Conservation (phyloP, 352 stramenopile species). For the Phytophthora chlamydospora region DNA sequence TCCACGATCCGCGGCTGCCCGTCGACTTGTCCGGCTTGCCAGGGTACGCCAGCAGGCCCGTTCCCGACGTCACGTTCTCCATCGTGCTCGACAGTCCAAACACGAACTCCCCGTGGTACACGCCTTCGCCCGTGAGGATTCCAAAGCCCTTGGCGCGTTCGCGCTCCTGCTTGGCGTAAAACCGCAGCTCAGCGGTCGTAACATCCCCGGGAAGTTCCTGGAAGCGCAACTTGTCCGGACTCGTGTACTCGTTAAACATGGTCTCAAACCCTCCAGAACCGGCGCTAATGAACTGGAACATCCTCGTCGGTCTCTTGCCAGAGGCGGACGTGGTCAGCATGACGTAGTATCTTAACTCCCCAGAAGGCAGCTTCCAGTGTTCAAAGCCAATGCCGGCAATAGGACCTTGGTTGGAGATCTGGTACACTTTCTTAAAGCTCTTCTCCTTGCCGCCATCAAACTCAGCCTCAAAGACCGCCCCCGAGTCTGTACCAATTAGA, state of each 20-base stretch:
- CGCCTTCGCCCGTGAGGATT: conserved; percentile 89
- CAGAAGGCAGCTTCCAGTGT: conserved; percentile 67
- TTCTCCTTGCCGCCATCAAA: conserved; percentile 88
- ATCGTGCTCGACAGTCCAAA: conserved; percentile 75
- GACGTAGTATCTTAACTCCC: conserved; percentile 71
- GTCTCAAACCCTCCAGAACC: conserved; percentile 72
- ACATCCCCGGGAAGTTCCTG: conserved; percentile 91
- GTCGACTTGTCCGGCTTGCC: conserved; percentile 60
- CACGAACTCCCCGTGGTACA: conserved; percentile 91
- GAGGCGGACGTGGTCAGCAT: conserved; percentile 87
- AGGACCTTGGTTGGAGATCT: conserved; percentile 87
- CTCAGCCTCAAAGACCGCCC: conserved; percentile 82
- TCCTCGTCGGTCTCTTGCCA: conserved; percentile 85
- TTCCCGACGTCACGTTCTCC: conserved; percentile 84
- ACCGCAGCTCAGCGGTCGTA: conserved; percentile 73
- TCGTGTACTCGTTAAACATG: conserved; percentile 88
- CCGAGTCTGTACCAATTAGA: conserved; percentile 82
- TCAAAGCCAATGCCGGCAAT: conserved; percentile 88
- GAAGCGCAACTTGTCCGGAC: conserved; percentile 84
- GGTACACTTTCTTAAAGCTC: conserved; percentile 88
- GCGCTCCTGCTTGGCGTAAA: conserved; percentile 81
- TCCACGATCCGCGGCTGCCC: conserved; percentile 46
- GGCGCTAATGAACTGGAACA: conserved; percentile 92
- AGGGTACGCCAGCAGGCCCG: conserved; percentile 74
- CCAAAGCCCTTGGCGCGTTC: conserved; percentile 89